Base-by-base conservation (phyloP, 2,329 filamentous ascomycete genomes). In the Alternaria ventricosa region DNA sequence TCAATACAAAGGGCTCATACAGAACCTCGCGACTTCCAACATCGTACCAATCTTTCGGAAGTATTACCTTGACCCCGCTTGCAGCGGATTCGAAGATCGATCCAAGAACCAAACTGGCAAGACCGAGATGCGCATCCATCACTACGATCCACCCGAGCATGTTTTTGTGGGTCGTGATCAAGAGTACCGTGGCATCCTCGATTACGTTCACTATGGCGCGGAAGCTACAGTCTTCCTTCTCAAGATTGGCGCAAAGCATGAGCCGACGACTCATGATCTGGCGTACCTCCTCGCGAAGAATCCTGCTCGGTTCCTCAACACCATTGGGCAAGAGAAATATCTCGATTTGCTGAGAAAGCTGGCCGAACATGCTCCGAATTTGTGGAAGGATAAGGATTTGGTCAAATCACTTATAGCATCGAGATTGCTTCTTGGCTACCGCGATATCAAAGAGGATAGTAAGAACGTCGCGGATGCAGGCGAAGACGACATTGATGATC, bases 131-230 rank as follows among this genome's bases (percentile, higher is more conserved):
- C 87, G 49, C 82, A 84, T 69, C 18, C 78, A 79, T 51, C 78
- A 80, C 53, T 86, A 89, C 70, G 85, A 94, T 47, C 85, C 87
- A 15, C 95, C 96, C 6, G 87, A 86, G 49, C 85, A 89, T 44
- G 94, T 91, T 66, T 99, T 97, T 77, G 85, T 99, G 3, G 96
- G 96, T 9, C 84, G 87, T 33, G 84, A 86, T 56, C 83, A 87
- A 59, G 86, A 90, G 69, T 99, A 96, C 73, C 91, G 89, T 11
- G 92, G 97, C 30, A 96, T 99, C 30, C 97, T 99, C 70, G 94
- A 98, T 76, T 99, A 97, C 79, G 94, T 98, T 13, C 92, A 98
- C 77, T 99, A 97, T 81, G 94, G 95, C 0, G 83, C 86, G 33
- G 90, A 95, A 75, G 95, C 93, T 3, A 98, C 98, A 73, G 85